Base-by-base conservation (phyloP, 83 land plant genomes). In the Picea abies region DNA sequence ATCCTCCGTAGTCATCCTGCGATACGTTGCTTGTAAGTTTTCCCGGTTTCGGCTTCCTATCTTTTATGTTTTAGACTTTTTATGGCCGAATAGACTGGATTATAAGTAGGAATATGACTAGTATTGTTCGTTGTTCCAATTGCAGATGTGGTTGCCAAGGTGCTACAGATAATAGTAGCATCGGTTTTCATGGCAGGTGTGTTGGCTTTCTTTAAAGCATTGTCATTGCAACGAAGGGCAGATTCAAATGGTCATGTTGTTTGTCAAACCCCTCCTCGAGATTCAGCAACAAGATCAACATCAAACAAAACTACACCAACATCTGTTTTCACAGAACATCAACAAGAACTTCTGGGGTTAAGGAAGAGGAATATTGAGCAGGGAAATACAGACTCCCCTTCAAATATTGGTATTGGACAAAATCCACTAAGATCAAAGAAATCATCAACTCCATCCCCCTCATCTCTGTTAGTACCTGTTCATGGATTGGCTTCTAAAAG, bases 381-480 rank as follows among this genome's bases (percentile, higher is more conserved):
- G 49, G 76, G 14, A 17, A 39, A 62, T 15, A 35, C 79, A 9
- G 93, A 91, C 32, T 16, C 79, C 14, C 41, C 80, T 29, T 86
- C 83, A 78, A 85, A 88, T 66, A 20, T 41, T 63, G 60, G 82
- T 61, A 67, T 41, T 17, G 56, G 60, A 44, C 82, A 79, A 47
- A 56, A 37, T 35, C 91, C 93, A 20, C 88, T 84, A 26, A 89
- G 90, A 60, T 77, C 90, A 49, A 84, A 71, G 84, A 64, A 84
- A 44, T 78, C 41, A 60, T 68, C 71, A 25, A 44, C 58, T 68
- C 58, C 84, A 37, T 79, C 84, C 56, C 63, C 89, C 10, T 79
- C 89, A 52, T 84, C 85, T 81, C 58, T 83, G 37, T 87, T 94
- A 76, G 95, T 90, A 32, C 97, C 97, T 20, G 82, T 94, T 63